Evolutionary conservation across 306 rosid species (phyloP).

Genomic region (Astragalus glycyphyllos): DNA sequence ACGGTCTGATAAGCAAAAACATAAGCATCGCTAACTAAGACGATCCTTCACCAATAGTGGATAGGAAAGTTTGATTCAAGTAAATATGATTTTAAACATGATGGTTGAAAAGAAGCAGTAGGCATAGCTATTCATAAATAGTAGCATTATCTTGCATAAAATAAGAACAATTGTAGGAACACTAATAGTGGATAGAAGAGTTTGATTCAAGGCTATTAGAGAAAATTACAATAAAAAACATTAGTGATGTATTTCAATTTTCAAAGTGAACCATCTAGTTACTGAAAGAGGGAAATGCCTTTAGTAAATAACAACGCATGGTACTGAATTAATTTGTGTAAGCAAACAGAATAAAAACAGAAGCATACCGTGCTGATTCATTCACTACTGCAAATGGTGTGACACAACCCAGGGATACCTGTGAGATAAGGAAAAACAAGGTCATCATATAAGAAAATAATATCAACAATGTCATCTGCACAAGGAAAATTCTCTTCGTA

Average conservation of each 20-base stretch:
- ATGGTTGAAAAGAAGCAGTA: slow-evolving; percentile 24
- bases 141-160: not conserved
- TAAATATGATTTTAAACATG: not conserved
- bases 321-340: not conserved
- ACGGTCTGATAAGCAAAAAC: slow-evolving; percentile 27
- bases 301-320: not conserved
- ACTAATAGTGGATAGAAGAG: not conserved
- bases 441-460: slow-evolving; percentile 33
- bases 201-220: slow-evolving; percentile 14
- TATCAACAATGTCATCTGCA: slow-evolving; percentile 23
- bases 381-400: slow-evolving; percentile 91
- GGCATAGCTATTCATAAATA: slow-evolving; percentile 2
- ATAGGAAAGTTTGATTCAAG: no score
- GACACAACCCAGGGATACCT: slow-evolving; percentile 87
- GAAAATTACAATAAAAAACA: not conserved
- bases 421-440: slow-evolving; percentile 41
- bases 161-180: slow-evolving; percentile 14
- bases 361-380: slow-evolving; percentile 82
- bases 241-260: slow-evolving; percentile 12
- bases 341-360: not conserved
- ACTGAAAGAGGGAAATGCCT: slow-evolving; percentile 20
- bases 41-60: no score
- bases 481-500: slow-evolving; percentile 9
- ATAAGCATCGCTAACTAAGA: not conserved
- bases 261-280: slow-evolving; percentile 14